These are phyloP conservation scores for Sporisorium scitamineum DNA, from an alignment of 1,284 basidiomycete species.

Conservation along the genomic window DNA sequence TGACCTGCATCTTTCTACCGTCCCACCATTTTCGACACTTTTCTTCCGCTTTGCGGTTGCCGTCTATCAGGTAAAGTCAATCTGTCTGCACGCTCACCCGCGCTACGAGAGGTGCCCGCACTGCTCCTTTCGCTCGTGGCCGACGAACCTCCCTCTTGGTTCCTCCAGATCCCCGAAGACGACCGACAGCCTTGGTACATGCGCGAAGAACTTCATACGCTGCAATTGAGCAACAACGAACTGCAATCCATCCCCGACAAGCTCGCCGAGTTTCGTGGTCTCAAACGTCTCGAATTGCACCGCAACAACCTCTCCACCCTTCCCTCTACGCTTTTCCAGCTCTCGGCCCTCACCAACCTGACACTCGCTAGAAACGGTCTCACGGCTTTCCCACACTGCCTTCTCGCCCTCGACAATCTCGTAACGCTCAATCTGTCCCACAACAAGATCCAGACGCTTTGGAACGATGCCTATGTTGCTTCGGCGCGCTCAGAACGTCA, in stretches of 20 bases:
- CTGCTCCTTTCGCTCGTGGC: constrained; percentile 50
- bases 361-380: constrained; percentile 59
- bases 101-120: constrained; percentile 42
- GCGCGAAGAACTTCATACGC: constrained; percentile 49
- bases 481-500: constrained; percentile 34
- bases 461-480: constrained; percentile 38
- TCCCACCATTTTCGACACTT: neutral
- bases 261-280: constrained; percentile 50
- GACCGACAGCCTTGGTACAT: constrained; percentile 57
- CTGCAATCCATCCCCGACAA: constrained; percentile 46
- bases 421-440: constrained; percentile 61
- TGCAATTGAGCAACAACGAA: constrained; percentile 57
- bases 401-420: constrained; percentile 57
- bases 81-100: constrained; percentile 51
- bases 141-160: constrained; percentile 57
- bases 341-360: constrained; percentile 54
- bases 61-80: constrained; percentile 40
- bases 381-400: constrained; percentile 42
- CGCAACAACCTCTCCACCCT: constrained; percentile 55
- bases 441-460: constrained; percentile 58
- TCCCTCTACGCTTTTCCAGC: constrained; percentile 46
- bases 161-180: constrained; percentile 47
- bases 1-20: neutral
- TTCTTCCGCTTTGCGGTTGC: too few species aligned
- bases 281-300: constrained; percentile 60